Evolutionary conservation across 257 asterid species (phyloP).

Genomic region (Fraxinus quadrangulata): DNA sequence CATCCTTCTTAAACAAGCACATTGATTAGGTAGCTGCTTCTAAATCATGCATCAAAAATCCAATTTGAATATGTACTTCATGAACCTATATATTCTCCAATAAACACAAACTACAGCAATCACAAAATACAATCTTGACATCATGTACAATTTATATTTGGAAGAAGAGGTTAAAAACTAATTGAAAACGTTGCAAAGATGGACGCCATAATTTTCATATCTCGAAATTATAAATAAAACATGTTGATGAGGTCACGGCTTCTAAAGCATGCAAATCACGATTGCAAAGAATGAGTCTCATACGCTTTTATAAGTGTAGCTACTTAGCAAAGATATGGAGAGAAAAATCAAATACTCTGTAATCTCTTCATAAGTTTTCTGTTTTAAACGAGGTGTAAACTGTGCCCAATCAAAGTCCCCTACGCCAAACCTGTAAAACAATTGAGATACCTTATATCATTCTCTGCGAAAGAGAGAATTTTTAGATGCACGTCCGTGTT

Average conservation of each 20-base stretch:
- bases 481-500: background rate
- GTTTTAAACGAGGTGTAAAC: slow-evolving; percentile 79
- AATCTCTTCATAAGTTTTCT: slow-evolving; percentile 76
- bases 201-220: background rate
- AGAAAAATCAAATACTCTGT: slow-evolving; percentile 56
- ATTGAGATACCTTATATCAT: background rate
- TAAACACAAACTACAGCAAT: background rate
- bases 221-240: background rate
- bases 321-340: slow-evolving; percentile 14
- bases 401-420: slow-evolving; percentile 88
- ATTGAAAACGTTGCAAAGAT: background rate
- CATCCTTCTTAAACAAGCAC: background rate
- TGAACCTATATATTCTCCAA: background rate
- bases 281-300: slow-evolving; percentile 2
- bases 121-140: background rate
- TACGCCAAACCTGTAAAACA: slow-evolving; percentile 67
- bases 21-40: background rate
- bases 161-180: background rate
- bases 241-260: background rate
- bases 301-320: slow-evolving; percentile 19
- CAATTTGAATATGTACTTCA: background rate
- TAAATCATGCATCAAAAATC: too few relatives aligned
- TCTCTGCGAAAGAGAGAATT: background rate
- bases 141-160: background rate
- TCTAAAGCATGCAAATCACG: background rate